Conservation (phyloP, 2,329 filamentous ascomycete genomes). For the Leptographium galeiforme region DNA sequence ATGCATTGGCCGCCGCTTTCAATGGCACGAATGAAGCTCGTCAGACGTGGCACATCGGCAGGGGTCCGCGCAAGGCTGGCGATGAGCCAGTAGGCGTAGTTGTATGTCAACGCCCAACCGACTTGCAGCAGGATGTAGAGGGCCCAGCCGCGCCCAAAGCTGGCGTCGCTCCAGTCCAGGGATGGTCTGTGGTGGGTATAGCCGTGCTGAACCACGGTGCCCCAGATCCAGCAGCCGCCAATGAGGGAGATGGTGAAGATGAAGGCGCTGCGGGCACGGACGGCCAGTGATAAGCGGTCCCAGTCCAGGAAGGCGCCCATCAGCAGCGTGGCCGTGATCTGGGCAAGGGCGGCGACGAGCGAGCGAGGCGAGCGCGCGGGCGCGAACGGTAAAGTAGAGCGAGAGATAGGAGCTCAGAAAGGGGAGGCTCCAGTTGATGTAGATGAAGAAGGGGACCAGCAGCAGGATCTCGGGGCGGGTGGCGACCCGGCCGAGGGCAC, state of each 20-base stretch:
- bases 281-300: neutral
- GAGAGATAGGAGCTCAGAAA: constrained; percentile 48
- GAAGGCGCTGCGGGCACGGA: neutral
- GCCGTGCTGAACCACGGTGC: neutral
- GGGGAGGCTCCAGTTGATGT: constrained; percentile 49
- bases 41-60: neutral
- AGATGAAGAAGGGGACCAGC: constrained; percentile 47
- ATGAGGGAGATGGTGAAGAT: neutral
- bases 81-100: constrained; percentile 1
- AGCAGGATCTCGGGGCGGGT: constrained; percentile 48
- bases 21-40: neutral
- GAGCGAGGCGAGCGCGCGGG: constrained; percentile 30
- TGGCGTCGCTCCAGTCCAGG: neutral
- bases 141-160: constrained; percentile 1
- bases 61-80: neutral
- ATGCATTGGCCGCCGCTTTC: neutral
- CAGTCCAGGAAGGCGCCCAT: constrained; percentile 33
- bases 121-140: constrained; percentile 1
- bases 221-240: constrained; percentile 1
- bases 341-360: constrained; percentile 31
- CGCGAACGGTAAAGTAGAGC: constrained; percentile 36
- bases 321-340: constrained; percentile 30
- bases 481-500: constrained; percentile 43
- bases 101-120: neutral
- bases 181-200: neutral